phyloP scores from a whole-genome alignment of 352 stramenopile species.

The Globisporangium uncinulatum region DNA sequence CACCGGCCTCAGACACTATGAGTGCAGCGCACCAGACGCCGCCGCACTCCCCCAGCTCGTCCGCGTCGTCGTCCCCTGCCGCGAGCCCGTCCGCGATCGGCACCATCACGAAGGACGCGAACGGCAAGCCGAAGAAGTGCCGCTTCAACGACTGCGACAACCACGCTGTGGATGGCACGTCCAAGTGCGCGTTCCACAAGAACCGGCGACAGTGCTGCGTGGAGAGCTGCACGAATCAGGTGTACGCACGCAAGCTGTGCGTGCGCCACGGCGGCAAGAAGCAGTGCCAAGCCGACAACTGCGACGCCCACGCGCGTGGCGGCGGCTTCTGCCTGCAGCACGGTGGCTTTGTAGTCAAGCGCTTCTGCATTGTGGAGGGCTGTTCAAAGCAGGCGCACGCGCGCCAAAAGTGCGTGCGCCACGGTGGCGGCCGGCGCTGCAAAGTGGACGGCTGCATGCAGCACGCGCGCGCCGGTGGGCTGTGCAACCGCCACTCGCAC shows the following conservation, averaged over 20 bases:
- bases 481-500: slow-evolving; percentile 52
- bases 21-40: background rate
- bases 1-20: background rate
- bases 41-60: slow-evolving; percentile 8
- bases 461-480: slow-evolving; percentile 43
- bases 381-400: slow-evolving; percentile 13
- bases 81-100: slow-evolving; percentile 1
- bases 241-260: slow-evolving; percentile 78
- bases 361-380: slow-evolving; percentile 17
- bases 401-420: slow-evolving; percentile 57
- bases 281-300: slow-evolving; percentile 69
- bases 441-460: slow-evolving; percentile 26
- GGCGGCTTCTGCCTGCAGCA: slow-evolving; percentile 17
- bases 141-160: slow-evolving; percentile 82
- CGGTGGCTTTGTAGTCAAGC: slow-evolving; percentile 31
- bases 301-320: slow-evolving; percentile 38
- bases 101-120: slow-evolving; percentile 11
- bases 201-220: slow-evolving; percentile 78
- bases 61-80: slow-evolving; percentile 13
- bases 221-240: slow-evolving; percentile 79
- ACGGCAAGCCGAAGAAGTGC: slow-evolving; percentile 53
- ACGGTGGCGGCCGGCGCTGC: slow-evolving; percentile 79
- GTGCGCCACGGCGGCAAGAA: slow-evolving; percentile 79
- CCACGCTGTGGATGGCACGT: slow-evolving; percentile 56
- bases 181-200: slow-evolving; percentile 81